Evolutionary conservation across 257 asterid species (phyloP), one percentile per base, ranked within the genome.

Genomic region (Solanum piurae): DNA sequence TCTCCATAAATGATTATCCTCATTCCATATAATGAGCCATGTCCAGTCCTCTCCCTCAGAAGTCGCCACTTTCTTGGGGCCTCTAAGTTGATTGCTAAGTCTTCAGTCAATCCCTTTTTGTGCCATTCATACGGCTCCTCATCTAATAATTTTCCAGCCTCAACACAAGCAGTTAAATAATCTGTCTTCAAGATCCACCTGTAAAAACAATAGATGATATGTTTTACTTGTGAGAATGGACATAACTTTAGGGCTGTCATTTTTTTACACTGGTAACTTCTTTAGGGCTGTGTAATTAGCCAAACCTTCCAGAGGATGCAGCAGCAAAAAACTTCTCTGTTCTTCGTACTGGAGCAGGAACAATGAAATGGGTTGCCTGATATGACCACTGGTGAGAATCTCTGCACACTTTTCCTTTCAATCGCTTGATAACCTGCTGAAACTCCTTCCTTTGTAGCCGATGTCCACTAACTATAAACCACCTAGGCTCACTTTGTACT

Each of bases 41-140:
- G 99, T 74, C 99, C 97, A 6, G 98, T 96, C 90, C 89, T 95
- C 93, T 96, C 97, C 94, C 92, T 93, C 85, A 92, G 84, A 60
- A 93, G 94, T 4, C 99, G 98, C 99, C 99, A 97, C 88, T 96
- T 97, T 87, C 99, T 89, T 27, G 99, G 99, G 88, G 99, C 99
- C 86, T 94, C 98, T 88, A 97, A 90, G 96, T 93, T 94, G 93
- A 97, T 94, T 3, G 99, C 96, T 36, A 98, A 98, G 88, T 97
- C 99, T 89, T 95, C 98, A n/a, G 94, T 95, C 89, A 96, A 89
- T 91, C 97, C 90, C 87, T 93, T 94, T 91, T 91, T 93, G 84
- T 96, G 92, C 99, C 99, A 96, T 90, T 97, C 99, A 38, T 91
- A 95, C 0, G 98, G 94, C 88, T 92, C 98, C 93, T 97, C 99